These are phyloP conservation scores for Naematelia aurantialba DNA, from an alignment of 768 basidiomycete genomes.

Conservation along the genomic window DNA sequence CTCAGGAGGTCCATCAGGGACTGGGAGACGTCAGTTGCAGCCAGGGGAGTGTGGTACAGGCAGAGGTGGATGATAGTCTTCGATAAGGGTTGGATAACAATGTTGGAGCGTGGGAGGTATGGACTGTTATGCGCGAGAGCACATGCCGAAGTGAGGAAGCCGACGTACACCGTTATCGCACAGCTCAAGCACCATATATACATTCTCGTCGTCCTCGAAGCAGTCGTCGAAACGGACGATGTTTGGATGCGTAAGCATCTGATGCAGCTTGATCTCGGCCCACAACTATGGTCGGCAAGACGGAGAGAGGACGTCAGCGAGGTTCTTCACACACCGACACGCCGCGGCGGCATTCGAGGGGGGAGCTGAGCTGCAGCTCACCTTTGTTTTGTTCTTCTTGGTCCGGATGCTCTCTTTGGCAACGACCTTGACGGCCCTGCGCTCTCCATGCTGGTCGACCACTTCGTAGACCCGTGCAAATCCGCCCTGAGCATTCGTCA, in stretches of 20 bases:
- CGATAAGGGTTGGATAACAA: not conserved
- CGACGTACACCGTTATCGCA: conserved; percentile 69
- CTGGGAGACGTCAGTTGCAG: conserved; percentile 22
- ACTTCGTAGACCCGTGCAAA: conserved; percentile 97
- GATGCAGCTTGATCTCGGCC: conserved; percentile 97
- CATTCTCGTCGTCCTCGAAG: conserved; percentile 91
- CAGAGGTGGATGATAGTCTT: too few relatives aligned
- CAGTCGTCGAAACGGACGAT: conserved; percentile 88
- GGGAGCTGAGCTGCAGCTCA: conserved; percentile 39
- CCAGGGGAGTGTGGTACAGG: not conserved
- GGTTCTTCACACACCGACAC: not conserved
- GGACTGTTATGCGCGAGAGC: not conserved
- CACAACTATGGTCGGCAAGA: conserved; percentile 88
- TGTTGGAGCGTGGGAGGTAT: not conserved
- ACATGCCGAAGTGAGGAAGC: not conserved
- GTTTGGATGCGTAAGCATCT: conserved; percentile 83
- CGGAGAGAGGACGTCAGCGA: too few relatives aligned
- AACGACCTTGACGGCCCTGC: conserved; percentile 88
- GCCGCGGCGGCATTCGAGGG: not conserved
- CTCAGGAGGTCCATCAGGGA: conserved; percentile 66
- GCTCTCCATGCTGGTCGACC: conserved; percentile 62
- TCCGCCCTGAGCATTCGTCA: conserved; percentile 60
- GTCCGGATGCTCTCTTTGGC: conserved; percentile 87
- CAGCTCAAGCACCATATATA: conserved; percentile 94
- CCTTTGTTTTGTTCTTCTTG: conserved; percentile 96